Conservation (phyloP, 257 asterid genomes). For the Misopates orontium region DNA sequence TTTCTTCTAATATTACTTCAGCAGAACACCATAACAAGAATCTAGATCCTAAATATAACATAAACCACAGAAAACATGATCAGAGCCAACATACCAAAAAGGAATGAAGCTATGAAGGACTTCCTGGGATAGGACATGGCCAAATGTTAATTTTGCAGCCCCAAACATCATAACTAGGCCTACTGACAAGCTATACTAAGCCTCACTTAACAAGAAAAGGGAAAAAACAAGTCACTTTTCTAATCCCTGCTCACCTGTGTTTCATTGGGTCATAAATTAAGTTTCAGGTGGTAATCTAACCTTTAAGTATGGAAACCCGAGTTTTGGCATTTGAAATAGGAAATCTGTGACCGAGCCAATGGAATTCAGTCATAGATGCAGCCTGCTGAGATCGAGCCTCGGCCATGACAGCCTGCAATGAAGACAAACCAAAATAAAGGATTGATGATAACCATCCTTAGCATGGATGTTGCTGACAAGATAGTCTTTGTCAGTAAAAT, state of each 20-base stretch:
- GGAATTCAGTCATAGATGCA: constrained; percentile 90
- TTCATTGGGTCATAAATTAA: constrained; percentile 14
- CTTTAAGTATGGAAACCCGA: constrained; percentile 86
- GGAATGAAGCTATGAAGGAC: constrained; percentile 14
- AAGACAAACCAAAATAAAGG: constrained; percentile 29
- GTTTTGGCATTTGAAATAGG: constrained; percentile 96
- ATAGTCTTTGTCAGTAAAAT: neutral
- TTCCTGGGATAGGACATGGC: constrained; percentile 10
- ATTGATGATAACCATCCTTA: constrained; percentile 23
- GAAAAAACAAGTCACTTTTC: constrained; percentile 1
- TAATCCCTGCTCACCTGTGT: neutral
- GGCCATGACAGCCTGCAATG: constrained; percentile 86
- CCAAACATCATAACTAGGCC: neutral
- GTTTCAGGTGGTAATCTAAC: constrained; percentile 38
- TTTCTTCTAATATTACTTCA: neutral
- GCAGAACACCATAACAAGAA: neutral
- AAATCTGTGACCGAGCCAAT: constrained; percentile 86
- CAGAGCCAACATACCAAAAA: constrained; percentile 10
- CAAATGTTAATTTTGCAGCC: constrained; percentile 9
- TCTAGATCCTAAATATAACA: neutral
- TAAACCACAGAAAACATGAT: constrained; percentile 12
- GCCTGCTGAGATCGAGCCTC: constrained; percentile 99
- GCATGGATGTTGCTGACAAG: neutral
- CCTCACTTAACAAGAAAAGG: constrained; percentile 11
- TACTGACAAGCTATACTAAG: constrained; percentile 16